Conservation (phyloP, 202 grass and related monocot genomes). For the Eragrostis tef region DNA sequence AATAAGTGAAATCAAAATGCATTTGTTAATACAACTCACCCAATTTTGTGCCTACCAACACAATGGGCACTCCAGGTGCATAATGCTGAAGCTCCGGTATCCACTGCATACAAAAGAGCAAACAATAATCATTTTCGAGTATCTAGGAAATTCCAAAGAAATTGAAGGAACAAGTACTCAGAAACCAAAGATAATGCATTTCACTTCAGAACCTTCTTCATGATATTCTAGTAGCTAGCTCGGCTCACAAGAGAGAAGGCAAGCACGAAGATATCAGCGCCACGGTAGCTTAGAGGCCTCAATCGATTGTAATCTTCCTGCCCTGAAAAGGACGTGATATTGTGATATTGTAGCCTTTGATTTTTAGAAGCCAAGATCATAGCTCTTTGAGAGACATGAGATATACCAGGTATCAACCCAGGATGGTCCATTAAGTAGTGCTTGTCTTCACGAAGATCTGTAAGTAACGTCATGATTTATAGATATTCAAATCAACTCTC, state of each 20-base stretch:
- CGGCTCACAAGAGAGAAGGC: too few relatives aligned
- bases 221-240: too few relatives aligned
- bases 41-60: constrained; percentile 95
- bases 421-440: constrained; percentile 97
- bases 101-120: constrained; percentile 71
- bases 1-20: constrained; percentile 36
- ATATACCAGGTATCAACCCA: constrained; percentile 79
- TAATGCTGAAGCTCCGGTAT: constrained; percentile 99
- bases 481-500: constrained; percentile 37
- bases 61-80: constrained; percentile 86
- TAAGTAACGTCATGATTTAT: constrained; percentile 34
- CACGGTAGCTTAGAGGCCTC: too few relatives aligned
- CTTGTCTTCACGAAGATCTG: constrained; percentile 99
- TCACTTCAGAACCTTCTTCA: too few relatives aligned
- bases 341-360: too few relatives aligned
- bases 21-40: constrained; percentile 67
- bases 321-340: too few relatives aligned
- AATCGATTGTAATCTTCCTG: constrained; percentile 98
- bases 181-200: neutral
- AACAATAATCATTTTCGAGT: constrained; percentile 30
- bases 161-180: neutral
- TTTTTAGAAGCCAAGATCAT: constrained; percentile 31
- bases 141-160: constrained; percentile 33
- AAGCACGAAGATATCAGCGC: too few relatives aligned
- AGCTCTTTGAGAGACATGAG: neutral